Conservation (phyloP, 2,329 filamentous ascomycete species). For the Exophiala mesophila region DNA sequence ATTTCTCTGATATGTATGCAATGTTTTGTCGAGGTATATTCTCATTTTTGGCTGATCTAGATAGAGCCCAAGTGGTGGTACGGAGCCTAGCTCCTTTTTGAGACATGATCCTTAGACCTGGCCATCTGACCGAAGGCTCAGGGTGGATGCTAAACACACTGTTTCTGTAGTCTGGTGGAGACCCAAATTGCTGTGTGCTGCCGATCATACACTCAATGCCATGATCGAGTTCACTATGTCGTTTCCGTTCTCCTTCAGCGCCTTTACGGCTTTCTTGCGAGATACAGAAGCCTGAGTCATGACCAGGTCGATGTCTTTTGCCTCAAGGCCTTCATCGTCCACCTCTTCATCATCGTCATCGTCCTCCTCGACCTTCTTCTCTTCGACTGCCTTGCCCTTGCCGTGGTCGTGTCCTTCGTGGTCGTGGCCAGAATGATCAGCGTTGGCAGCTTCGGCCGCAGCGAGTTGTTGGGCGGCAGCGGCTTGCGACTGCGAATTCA, state of each 20-base stretch:
- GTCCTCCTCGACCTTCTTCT: slow-evolving; percentile 66
- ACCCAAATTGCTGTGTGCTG: slow-evolving; percentile 14
- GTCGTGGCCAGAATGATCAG: slow-evolving; percentile 55
- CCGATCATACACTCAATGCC: slow-evolving; percentile 73
- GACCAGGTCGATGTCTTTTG: slow-evolving; percentile 99
- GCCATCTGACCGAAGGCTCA: too few species aligned
- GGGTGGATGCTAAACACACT: too few species aligned
- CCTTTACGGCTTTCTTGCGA: slow-evolving; percentile 97
- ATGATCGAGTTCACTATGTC: slow-evolving; percentile 99
- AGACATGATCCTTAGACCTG: too few species aligned
- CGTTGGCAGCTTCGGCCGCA: slow-evolving; percentile 57
- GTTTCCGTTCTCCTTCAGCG: slow-evolving; percentile 93
- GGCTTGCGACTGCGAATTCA: slow-evolving; percentile 96
- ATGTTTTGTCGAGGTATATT: too few species aligned
- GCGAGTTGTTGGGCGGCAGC: slow-evolving; percentile 94
- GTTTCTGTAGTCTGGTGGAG: too few species aligned
- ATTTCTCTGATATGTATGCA: too few species aligned
- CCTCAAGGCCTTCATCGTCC: slow-evolving; percentile 88
- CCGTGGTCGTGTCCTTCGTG: slow-evolving; percentile 61
- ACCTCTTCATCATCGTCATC: slow-evolving; percentile 96
- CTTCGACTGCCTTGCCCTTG: slow-evolving; percentile 57
- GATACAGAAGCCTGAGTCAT: slow-evolving; percentile 97
- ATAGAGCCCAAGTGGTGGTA: too few species aligned
- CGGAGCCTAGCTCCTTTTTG: too few species aligned
- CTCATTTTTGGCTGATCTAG: too few species aligned